Evolutionary conservation across 257 asterid species (phyloP).

Genomic region (Solanum appendiculatum): DNA sequence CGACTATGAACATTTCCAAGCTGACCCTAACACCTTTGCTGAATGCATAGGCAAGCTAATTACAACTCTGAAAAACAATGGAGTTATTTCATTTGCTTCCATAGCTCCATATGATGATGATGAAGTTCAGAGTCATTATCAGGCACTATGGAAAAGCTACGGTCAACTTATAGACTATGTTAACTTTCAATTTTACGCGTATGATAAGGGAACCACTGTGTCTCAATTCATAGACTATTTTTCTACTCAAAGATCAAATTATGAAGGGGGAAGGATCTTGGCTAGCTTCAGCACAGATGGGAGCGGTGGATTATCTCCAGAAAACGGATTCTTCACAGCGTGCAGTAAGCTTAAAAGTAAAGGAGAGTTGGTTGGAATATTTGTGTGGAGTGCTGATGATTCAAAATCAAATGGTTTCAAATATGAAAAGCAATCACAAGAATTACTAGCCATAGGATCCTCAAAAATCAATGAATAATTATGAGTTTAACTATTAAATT

Average conservation of each 20-base stretch:
- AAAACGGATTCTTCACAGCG: conserved; percentile 49
- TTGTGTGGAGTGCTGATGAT: conserved; percentile 83
- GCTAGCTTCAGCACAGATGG: conserved; percentile 54
- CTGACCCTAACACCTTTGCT: conserved; percentile 36
- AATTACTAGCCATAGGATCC: neutral
- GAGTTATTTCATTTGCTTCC: conserved; percentile 58
- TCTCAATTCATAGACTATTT: conserved; percentile 41
- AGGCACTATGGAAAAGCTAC: conserved; percentile 50
- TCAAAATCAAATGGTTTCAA: conserved; percentile 45
- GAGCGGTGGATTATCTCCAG: conserved; percentile 49
- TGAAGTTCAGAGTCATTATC: conserved; percentile 56
- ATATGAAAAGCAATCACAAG: conserved; percentile 23
- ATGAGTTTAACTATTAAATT: too few relatives aligned
- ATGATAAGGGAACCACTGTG: conserved; percentile 51
- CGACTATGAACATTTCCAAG: conserved; percentile 64
- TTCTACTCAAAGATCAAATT: conserved; percentile 30
- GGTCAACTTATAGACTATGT: conserved; percentile 47
- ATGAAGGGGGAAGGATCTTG: conserved; percentile 46
- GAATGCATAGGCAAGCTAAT: conserved; percentile 44
- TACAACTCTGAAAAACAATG: conserved; percentile 33
- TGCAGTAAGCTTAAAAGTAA: conserved; percentile 35
- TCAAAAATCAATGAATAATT: too few relatives aligned
- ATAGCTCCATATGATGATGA: conserved; percentile 68
- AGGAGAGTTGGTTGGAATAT: conserved; percentile 58
- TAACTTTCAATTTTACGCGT: conserved; percentile 76